phyloP scores from a whole-genome alignment of 2,329 filamentous ascomycete genomes.

The Arthrinium puccinioides region DNA sequence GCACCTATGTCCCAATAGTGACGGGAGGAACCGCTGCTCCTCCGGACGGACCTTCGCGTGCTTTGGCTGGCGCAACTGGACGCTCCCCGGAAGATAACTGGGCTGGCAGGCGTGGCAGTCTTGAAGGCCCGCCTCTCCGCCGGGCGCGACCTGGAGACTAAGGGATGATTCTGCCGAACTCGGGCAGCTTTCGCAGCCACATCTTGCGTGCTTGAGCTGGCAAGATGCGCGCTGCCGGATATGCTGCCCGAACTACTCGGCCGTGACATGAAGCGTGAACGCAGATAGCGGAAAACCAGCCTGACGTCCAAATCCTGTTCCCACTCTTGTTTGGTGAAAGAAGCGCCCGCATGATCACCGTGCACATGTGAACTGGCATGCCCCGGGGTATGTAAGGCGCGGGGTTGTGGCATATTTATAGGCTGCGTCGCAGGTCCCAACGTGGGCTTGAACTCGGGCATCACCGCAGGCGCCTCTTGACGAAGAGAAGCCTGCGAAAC shows the following conservation, averaged over 20 bases:
- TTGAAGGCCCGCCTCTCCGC: conserved; percentile 51
- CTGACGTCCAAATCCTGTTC: conserved; percentile 85
- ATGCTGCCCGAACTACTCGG: conserved; percentile 33
- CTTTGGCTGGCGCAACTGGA: conserved; percentile 84
- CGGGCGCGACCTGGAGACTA: conserved; percentile 57
- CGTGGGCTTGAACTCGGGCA: conserved; percentile 42
- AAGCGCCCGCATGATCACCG: conserved; percentile 11
- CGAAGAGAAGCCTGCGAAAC: conserved; percentile 17
- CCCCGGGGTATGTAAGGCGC: conserved; percentile 7
- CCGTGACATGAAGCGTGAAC: conserved; percentile 61
- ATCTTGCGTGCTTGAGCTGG: conserved; percentile 50
- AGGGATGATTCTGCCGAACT: conserved; percentile 82
- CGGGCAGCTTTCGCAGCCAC: conserved; percentile 71
- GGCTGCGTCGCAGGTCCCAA: conserved; percentile 29
- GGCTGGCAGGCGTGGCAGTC: conserved; percentile 40
- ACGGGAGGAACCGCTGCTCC: conserved; percentile 61
- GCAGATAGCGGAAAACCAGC: conserved; percentile 84
- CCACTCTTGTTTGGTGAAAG: conserved; percentile 75
- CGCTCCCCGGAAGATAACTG: conserved; percentile 39
- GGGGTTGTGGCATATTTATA: conserved; percentile 27
- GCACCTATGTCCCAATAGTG: conserved; percentile 87
- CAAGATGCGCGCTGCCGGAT: conserved; percentile 37
- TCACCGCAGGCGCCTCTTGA: conserved; percentile 45
- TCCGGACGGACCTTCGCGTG: conserved; percentile 62
- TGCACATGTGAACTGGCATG: conserved; percentile 11